Percentiles rank a stretch among this genome's conserved stretches.
These are phyloP conservation scores for Lactarius sp. DNA, from an alignment of 768 basidiomycete species.

Conservation along the genomic window DNA sequence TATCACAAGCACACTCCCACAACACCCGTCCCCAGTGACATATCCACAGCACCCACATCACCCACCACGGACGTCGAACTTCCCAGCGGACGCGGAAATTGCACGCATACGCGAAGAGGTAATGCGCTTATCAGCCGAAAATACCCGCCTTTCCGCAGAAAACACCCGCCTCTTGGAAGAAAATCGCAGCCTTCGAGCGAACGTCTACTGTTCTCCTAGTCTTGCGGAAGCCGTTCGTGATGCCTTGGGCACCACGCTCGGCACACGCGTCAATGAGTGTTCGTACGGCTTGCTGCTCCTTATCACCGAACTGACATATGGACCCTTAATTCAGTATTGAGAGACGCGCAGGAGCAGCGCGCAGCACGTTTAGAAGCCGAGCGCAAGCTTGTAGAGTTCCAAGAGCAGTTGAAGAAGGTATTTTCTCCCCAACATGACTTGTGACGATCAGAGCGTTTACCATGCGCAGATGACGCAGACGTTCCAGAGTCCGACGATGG, in stretches of 20 bases:
- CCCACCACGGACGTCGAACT: conserved; percentile 6
- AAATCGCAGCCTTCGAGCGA: conserved; percentile 20
- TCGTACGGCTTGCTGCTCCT: conserved; percentile 1
- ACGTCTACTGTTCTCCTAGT: conserved; percentile 19
- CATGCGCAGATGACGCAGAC: conserved; percentile 25
- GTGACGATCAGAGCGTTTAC: background rate
- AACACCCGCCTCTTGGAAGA: conserved; percentile 23
- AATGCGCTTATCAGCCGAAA: conserved; percentile 23
- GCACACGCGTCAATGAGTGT: conserved; percentile 23
- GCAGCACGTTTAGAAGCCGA: conserved; percentile 37
- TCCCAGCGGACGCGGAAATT: conserved; percentile 12
- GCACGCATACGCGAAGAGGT: conserved; percentile 23
- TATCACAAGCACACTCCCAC: conserved; percentile 15
- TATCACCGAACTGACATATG: background rate
- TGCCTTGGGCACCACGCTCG: conserved; percentile 17
- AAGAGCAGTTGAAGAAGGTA: conserved; percentile 52
- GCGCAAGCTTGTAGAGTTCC: conserved; percentile 46
- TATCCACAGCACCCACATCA: conserved; percentile 11
- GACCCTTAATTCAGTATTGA: conserved; percentile 13
- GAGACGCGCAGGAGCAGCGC: conserved; percentile 33
- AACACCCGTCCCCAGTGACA: conserved; percentile 6
- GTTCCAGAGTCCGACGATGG: conserved; percentile 18
- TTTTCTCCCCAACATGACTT: conserved; percentile 37
- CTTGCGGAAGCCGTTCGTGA: conserved; percentile 24
- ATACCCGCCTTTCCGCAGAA: conserved; percentile 23